Percentiles rank a stretch among this genome's conserved stretches.
These are phyloP conservation scores for Podaxis carcinomalis DNA, from an alignment of 768 basidiomycete genomes.

Conservation along the genomic window DNA sequence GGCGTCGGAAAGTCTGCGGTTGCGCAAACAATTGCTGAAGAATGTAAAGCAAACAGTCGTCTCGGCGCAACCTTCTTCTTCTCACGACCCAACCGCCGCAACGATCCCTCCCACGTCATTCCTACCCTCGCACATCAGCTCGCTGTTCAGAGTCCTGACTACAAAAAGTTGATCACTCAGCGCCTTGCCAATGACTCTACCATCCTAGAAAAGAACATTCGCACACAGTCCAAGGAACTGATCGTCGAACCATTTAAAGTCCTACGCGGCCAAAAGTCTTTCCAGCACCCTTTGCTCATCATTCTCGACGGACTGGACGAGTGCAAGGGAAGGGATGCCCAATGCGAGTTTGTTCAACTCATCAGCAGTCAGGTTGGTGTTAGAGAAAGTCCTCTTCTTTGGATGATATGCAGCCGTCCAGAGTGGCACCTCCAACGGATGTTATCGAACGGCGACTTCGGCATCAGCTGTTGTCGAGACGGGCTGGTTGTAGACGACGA, in stretches of 20 bases:
- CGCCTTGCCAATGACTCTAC: not conserved
- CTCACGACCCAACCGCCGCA: not conserved
- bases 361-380: not conserved
- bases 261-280: not conserved
- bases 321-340: not conserved
- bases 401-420: not conserved
- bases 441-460: not conserved
- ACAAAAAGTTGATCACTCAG: not conserved
- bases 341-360: not conserved
- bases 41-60: not conserved
- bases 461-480: not conserved
- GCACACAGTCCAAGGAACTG: not conserved
- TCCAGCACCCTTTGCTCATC: not conserved
- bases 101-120: not conserved
- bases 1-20: slow-evolving; percentile 10
- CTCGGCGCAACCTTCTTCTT: slow-evolving; percentile 9
- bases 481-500: not conserved
- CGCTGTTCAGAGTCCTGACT: not conserved
- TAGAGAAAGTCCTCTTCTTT: not conserved
- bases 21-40: not conserved
- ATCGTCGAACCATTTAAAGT: not conserved
- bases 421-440: not conserved
- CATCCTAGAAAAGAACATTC: not conserved
- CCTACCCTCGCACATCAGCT: slow-evolving; percentile 2
- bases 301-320: slow-evolving; percentile 5